Evolutionary conservation across 768 basidiomycete species (phyloP).

Genomic region (Amanita molliuscula): DNA sequence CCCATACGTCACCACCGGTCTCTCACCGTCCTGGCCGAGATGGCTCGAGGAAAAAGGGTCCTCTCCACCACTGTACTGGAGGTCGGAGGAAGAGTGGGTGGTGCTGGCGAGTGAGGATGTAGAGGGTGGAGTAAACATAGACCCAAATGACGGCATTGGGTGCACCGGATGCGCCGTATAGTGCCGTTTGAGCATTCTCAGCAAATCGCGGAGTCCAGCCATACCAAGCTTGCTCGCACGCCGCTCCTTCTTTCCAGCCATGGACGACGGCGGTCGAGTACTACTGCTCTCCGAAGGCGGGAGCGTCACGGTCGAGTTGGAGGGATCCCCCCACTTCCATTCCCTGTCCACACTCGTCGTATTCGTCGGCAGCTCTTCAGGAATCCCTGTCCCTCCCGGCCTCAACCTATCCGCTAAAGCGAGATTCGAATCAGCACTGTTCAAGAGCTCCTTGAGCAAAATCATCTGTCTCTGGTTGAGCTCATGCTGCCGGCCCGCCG

Average conservation of each 20-base stretch:
- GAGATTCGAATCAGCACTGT: conserved; percentile 25
- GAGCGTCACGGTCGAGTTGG: conserved; percentile 68
- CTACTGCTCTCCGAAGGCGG: conserved; percentile 52
- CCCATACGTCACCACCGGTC: conserved; percentile 22
- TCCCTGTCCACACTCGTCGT: conserved; percentile 41
- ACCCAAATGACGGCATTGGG: conserved; percentile 10
- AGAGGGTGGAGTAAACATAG: conserved; percentile 27
- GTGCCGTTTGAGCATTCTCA: conserved; percentile 51
- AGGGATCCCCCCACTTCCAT: conserved; percentile 70
- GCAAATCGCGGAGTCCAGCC: conserved; percentile 66
- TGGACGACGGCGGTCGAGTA: conserved; percentile 6
- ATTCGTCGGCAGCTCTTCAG: conserved; percentile 15
- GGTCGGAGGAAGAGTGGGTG: conserved; percentile 42
- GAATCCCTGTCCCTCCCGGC: conserved; percentile 10
- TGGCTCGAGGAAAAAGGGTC: conserved; percentile 13
- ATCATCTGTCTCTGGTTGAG: conserved; percentile 73
- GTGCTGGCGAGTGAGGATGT: conserved; percentile 39
- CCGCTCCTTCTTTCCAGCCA: conserved; percentile 34
- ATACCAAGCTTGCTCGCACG: conserved; percentile 47
- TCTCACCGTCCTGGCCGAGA: conserved; percentile 11
- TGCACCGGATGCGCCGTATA: conserved; percentile 22
- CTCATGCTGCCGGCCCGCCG: conserved; percentile 60
- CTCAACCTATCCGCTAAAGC: conserved; percentile 9
- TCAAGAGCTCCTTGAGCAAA: conserved; percentile 73
- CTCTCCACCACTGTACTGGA: conserved; percentile 11